Evolutionary conservation across 2,329 filamentous ascomycete genomes (phyloP).

Genomic region (Aspergillus sp.): DNA sequence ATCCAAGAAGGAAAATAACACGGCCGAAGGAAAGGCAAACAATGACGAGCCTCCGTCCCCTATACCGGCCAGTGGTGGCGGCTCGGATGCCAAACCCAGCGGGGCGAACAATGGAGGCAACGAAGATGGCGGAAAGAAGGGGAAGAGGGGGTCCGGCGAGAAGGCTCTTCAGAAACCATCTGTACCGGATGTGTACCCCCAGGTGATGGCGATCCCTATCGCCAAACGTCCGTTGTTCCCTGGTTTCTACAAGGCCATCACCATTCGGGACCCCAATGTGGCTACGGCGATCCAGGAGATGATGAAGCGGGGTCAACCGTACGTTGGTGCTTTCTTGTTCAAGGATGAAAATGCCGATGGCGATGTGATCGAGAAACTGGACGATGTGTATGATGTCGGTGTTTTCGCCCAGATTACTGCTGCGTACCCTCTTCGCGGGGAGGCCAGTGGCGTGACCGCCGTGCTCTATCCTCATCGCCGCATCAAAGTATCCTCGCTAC

Average conservation of each 20-base stretch:
- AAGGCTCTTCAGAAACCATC: constrained; percentile 80
- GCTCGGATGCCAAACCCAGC: constrained; percentile 49
- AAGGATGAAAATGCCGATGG: constrained; percentile 94
- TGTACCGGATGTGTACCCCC: constrained; percentile 92
- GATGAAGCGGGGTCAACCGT: constrained; percentile 94
- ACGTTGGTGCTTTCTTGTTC: constrained; percentile 94
- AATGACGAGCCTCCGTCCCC: constrained; percentile 47
- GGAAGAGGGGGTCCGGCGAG: constrained; percentile 66
- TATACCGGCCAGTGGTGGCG: constrained; percentile 35
- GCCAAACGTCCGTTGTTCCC: constrained; percentile 91
- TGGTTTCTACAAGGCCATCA: constrained; percentile 98
- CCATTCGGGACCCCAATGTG: constrained; percentile 88
- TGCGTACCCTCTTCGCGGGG: constrained; percentile 80
- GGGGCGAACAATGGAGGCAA: constrained; percentile 53
- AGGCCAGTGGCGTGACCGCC: constrained; percentile 80
- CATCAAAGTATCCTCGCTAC: constrained; percentile 81
- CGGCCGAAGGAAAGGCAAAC: constrained; percentile 47
- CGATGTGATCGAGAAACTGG: constrained; percentile 84
- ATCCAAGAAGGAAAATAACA: constrained; percentile 38
- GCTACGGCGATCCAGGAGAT: constrained; percentile 91
- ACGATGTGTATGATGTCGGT: constrained; percentile 92
- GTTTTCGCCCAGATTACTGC: constrained; percentile 98
- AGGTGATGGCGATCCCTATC: constrained; percentile 96
- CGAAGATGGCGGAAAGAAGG: constrained; percentile 67
- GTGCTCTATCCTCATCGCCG: constrained; percentile 94